Base-by-base conservation (phyloP, 257 asterid species). In the Petunia axillaris region DNA sequence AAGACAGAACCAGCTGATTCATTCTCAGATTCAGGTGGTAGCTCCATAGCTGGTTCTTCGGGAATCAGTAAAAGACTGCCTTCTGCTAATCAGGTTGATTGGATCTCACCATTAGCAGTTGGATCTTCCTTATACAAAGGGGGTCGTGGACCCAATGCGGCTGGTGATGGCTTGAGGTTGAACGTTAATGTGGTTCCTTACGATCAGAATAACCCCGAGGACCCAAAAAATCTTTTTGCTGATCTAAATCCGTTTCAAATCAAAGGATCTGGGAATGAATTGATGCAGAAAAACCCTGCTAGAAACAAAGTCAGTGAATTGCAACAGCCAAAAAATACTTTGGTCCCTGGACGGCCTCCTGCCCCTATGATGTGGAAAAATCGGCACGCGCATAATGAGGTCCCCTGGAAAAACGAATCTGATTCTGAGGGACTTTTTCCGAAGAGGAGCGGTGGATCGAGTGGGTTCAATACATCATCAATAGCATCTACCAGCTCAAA, bases 181-280 rank as follows among this genome's bases (percentile, higher is more conserved):
- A 94, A 94, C 79, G 84, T 87, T 74, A 94, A 96, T 87, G 90
- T 87, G 8, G 87, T 88, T 87, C 99, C 98, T 76, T 88, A 89
- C 79, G 88, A 79, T 78, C 88, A 87, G 40, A 89, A 85, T 85
- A 89, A 78, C 81, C 58, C 92, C 39, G 97, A 91, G 68, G 98
- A 91, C 88, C 92, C 97, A 38, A 91, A 85, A 80, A 81, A 93
- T 90, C 97, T 93, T 62, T 96, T 94, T 87, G 92, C 99, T 36
- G 98, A 96, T 85, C 98, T 96, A 73, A 96, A 96, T 83, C 99
- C 99, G 14, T 96, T 96, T 89, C 98, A 87, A 79, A 79, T 89
- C 77, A 93, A 94, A 88, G 97, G 93, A 79, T 85, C 98, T 66
- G 94, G 91, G 77, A 93, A 88, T 79, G 76, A 84, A 81, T 82